Base-by-base conservation (phyloP, 176 grass and related monocot species). In the Ensete glaucum region DNA sequence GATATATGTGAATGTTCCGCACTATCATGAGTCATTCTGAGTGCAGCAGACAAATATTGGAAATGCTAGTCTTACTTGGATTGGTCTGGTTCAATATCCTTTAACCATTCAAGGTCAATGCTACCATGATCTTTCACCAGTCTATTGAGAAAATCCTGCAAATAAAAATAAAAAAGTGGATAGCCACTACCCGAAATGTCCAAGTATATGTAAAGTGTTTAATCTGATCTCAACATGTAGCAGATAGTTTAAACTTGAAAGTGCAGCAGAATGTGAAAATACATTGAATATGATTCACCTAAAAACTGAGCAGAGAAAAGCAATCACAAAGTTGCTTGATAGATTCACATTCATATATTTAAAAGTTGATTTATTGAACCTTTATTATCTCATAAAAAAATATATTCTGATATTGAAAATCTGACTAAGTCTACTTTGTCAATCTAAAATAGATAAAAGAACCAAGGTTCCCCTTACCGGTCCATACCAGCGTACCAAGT, bases 101-200 rank as follows among this genome's bases (percentile, higher is more conserved):
- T 87, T 78, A 99, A 66, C 95, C 95, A 99, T 73, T 99, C 95
- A 76, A 99, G 95, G 84, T 99, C 88, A 77, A 99, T 87, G 76
- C 88, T 91, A 64, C 90, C 95, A 77, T 99, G 95, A 81, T 99
- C 90, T 78, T 66, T 89, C 21, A 91, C 85, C 77, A 99, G 82
- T 72, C 95, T 88, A 82, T 94, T 86, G 63, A 99, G 83, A 73
- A 99, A 91, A 70, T 76, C 79, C 91, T 94, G 87, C 73, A 88
- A 80, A 85, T 34, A 82, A 63, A 73, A 83, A 77, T 72, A 80
- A 23, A 76, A 25, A 0, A 25, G 4, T 63, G 51, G 0, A 8
- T 54, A 24, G n/a, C 21, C 15, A 15, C 14, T 17, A 19, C 10
- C 7, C 6, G 20, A 62, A 62, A 62, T 62, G 15, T 17, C 6